Base-by-base conservation (phyloP, 2,329 filamentous ascomycete species). In the Aurifilum marmelostoma region DNA sequence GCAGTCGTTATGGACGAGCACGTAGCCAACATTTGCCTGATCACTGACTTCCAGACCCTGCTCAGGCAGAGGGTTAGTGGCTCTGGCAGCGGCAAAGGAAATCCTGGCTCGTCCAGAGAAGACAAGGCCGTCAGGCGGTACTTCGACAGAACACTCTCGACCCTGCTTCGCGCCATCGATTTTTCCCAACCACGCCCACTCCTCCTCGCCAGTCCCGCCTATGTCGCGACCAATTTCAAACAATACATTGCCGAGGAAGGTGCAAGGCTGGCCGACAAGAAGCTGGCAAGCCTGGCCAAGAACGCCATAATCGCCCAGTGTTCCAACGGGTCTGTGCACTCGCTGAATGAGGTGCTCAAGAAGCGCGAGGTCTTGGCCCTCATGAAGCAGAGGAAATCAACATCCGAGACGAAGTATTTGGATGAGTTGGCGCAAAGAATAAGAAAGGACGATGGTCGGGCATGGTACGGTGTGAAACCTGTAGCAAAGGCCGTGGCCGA, bases 1-100 rank as follows among this genome's bases (percentile, higher is more conserved):
- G 95, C 96, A 0, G 91, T 98, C 0, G 92, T 98, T 32, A 95
- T 99, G 91, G 92, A 97, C 75, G 95, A 98, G 75, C 92, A 92
- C 21, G 79, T 92, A 21, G 92, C 93, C 68, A 93, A 94, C 78
- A 92, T 96, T 72, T 95, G 92, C 78, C 84, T 94, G 29, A 91
- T 96, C 67, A 94, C 91, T 2, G 89, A 93, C 76, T 90, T 91
- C 78, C 91, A 93, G 74, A 95, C 92, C 3, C 86, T 95, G 37
- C 80, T 94, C 67, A 90, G 92, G 73, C 89, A 92, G 75, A 81
- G 85, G 37, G 83, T 96, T 41, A 90, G 94, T 79, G 85, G 86
- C 72, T 80, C 85, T 34, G 85, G 93, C 65, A 88, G 91, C 47
- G 86, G 89, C 79, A 92, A 94, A 80, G 83, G 88, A 71, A 84